phyloP scores from a whole-genome alignment of 352 stramenopile species.

The Sclerospora graminicola region DNA sequence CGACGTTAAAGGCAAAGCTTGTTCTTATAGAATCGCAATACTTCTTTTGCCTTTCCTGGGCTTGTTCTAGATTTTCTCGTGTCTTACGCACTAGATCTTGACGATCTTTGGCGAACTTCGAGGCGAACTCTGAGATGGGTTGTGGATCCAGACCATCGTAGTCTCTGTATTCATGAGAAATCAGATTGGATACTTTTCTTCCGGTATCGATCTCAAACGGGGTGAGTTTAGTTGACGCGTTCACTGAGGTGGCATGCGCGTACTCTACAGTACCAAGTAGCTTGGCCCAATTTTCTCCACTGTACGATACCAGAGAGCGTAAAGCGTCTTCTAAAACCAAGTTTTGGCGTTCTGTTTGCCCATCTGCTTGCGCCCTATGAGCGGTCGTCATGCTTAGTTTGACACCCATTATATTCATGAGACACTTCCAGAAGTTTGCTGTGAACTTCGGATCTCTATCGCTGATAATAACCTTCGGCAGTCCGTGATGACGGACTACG shows the following conservation, averaged over 20 bases:
- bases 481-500: no score
- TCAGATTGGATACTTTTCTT: slow-evolving; percentile 1
- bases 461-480: no score
- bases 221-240: not conserved
- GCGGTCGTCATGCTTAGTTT: no score
- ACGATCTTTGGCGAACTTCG: slow-evolving; percentile 2
- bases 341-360: slow-evolving; percentile 10
- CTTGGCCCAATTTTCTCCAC: not conserved
- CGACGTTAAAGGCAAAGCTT: slow-evolving; percentile 4
- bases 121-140: slow-evolving; percentile 1
- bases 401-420: no score
- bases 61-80: slow-evolving; percentile 3
- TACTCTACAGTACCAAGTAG: not conserved
- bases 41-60: slow-evolving; percentile 3
- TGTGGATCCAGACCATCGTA: not conserved
- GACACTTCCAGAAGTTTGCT: no score
- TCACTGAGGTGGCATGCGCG: not conserved
- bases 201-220: not conserved
- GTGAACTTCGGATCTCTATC: not conserved
- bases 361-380: slow-evolving; percentile 3
- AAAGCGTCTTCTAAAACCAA: slow-evolving; percentile 11
- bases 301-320: slow-evolving; percentile 6
- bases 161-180: not conserved
- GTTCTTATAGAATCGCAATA: slow-evolving; percentile 8
- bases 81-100: slow-evolving; percentile 6